These are phyloP conservation scores for Serendipita sp. DNA, from an alignment of 768 basidiomycete genomes.

Conservation along the genomic window DNA sequence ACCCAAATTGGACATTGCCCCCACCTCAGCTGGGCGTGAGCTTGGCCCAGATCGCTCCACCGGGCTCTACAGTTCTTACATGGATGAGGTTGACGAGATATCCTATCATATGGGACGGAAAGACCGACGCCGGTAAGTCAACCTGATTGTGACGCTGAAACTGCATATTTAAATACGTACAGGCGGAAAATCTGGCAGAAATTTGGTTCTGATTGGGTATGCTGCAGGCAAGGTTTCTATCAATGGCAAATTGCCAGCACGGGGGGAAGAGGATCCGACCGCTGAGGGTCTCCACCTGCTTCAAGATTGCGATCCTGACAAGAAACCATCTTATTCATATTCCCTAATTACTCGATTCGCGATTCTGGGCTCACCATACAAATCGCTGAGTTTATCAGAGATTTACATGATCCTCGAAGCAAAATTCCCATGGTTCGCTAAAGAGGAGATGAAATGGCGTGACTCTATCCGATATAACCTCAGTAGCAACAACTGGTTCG, in stretches of 20 bases:
- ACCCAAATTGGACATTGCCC: background rate
- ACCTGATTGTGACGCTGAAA: background rate
- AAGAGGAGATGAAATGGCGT: background rate
- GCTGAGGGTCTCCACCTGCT: background rate
- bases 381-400: background rate
- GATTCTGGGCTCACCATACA: background rate
- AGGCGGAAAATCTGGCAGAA: constrained; percentile 2
- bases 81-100: background rate
- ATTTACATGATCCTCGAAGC: background rate
- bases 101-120: background rate
- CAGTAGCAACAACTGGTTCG: constrained; percentile 2
- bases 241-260: background rate
- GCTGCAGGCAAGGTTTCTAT: background rate
- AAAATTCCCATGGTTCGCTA: background rate
- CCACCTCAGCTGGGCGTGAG: background rate
- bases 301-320: background rate
- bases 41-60: background rate
- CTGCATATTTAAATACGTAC: background rate
- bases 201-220: background rate
- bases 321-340: constrained; percentile 3
- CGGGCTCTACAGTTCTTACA: background rate
- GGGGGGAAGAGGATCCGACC: background rate
- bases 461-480: constrained; percentile 5
- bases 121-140: background rate
- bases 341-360: background rate